Conservation (phyloP, 371 early-diverging fungal species). For the Zopfochytrium polystomum region DNA sequence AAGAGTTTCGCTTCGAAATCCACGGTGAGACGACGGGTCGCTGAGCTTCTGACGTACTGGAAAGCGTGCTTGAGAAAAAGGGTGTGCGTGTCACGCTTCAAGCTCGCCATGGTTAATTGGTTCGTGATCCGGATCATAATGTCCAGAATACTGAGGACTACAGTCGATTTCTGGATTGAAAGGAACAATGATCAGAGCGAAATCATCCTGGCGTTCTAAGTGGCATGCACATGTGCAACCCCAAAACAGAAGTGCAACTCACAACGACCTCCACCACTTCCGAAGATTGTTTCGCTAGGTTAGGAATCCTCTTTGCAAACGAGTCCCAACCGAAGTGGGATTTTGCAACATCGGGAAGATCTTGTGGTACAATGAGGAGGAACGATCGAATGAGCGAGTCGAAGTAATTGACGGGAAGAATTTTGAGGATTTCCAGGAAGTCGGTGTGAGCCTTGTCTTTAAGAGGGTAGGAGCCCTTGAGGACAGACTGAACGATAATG, state of each 20-base stretch:
- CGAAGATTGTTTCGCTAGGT: conserved; percentile 14
- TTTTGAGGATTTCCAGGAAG: conserved; percentile 33
- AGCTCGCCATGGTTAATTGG: conserved; percentile 10
- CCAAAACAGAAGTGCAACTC: no score
- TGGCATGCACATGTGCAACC: not conserved
- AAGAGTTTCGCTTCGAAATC: conserved; percentile 41
- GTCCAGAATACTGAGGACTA: conserved; percentile 23
- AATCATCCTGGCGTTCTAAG: not conserved
- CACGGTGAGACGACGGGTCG: conserved; percentile 17
- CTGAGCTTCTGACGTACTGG: conserved; percentile 27
- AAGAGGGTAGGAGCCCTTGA: conserved; percentile 21
- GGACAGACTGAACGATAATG: conserved; percentile 23
- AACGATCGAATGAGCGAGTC: conserved; percentile 39
- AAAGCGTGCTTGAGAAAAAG: conserved; percentile 38
- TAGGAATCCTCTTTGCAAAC: conserved; percentile 33
- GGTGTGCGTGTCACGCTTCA: conserved; percentile 35
- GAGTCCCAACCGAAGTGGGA: conserved; percentile 45
- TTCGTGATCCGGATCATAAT: conserved; percentile 19
- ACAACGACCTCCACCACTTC: conserved; percentile 36
- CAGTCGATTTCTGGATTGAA: conserved; percentile 19
- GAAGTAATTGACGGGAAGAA: conserved; percentile 36
- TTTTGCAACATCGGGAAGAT: conserved; percentile 40
- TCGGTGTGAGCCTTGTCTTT: conserved; percentile 30
- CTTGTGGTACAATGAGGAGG: conserved; percentile 40
- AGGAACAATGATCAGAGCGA: no score